Base-by-base conservation (phyloP, 257 asterid genomes). In the Plantago elongata region DNA sequence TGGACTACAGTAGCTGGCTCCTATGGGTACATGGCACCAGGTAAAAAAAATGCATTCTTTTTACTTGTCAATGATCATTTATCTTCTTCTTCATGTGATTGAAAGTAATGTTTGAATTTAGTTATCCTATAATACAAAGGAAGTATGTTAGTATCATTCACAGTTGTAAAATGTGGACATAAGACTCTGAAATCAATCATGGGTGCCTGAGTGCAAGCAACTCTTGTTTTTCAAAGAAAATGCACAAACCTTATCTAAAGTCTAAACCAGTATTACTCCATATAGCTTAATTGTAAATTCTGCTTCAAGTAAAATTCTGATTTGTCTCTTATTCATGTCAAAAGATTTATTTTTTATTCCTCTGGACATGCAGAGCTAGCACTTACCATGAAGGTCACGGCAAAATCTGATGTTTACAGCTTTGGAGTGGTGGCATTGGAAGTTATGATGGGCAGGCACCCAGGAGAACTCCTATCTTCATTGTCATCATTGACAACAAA, bases 11-110 rank as follows among this genome's bases (percentile, higher is more conserved):
- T 81, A 13, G 99, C 93, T 7, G 99, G 99, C 56, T 86, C 97
- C 16, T 92, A 92, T 65, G 99, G 99, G 66, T 92, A 92, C 72
- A 92, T 92, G 97, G 99, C 99, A 67, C 99, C 99, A 83, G 98
- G 98, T 91, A 81, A 71, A 29, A 12, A 14, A 60, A 45, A 50
- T 11, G 16, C 43, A 18, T 18, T 22, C 54, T 29, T 38, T 55
- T 44, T 22, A 12, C 50, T 9, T 34, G 16, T 22, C 40, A 34
- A 34, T 7, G 5, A 1, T 3, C 40, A 0, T 4, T 22, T 22
- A 22, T 22, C n/a, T n/a, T n/a, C n/a, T n/a, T n/a, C n/a, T 22
- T 22, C 27, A 22, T 22, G 27, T 22, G 27, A 22, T 22, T 34
- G 40, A 34, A 7, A 34, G 8, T 34, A 3, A 34, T 34, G 27